Conservation (phyloP, 805 yeast genomes). For the Myxozyma melibiosi region DNA sequence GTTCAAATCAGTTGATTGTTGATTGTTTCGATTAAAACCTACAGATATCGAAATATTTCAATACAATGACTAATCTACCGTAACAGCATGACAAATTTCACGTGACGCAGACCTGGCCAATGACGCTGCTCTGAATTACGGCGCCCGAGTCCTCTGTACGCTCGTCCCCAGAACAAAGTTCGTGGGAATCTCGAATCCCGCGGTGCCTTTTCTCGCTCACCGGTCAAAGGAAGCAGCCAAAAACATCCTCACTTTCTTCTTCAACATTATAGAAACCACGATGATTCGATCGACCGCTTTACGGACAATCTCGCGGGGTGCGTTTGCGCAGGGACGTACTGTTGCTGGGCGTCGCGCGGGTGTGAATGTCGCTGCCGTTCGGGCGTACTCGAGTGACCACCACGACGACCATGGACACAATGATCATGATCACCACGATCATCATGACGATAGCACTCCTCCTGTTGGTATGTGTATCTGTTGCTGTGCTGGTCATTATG, state of each 20-base stretch:
- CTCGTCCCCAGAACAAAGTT: too few species aligned
- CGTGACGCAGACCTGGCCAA: too few species aligned
- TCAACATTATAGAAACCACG: not conserved
- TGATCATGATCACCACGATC: slow-evolving; percentile 18
- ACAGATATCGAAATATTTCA: too few species aligned
- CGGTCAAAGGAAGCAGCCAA: not conserved
- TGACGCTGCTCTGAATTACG: too few species aligned
- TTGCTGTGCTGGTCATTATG: not conserved
- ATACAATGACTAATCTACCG: too few species aligned
- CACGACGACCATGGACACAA: slow-evolving; percentile 7
- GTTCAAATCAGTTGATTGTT: too few species aligned
- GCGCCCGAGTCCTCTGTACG: too few species aligned
- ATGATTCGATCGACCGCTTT: slow-evolving; percentile 6
- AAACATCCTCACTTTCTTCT: not conserved
- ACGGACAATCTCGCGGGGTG: not conserved
- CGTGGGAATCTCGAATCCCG: not conserved
- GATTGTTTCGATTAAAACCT: too few species aligned
- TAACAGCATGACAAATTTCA: too few species aligned
- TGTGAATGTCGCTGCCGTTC: slow-evolving; percentile 5
- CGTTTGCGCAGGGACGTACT: not conserved
- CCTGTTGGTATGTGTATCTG: slow-evolving; percentile 7
- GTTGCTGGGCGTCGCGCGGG: not conserved
- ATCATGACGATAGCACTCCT: slow-evolving; percentile 17
- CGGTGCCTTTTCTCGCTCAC: not conserved
- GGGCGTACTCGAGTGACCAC: slow-evolving; percentile 23